Evolutionary conservation across 805 yeast genomes (phyloP).

Genomic region (Candida silvatica): DNA sequence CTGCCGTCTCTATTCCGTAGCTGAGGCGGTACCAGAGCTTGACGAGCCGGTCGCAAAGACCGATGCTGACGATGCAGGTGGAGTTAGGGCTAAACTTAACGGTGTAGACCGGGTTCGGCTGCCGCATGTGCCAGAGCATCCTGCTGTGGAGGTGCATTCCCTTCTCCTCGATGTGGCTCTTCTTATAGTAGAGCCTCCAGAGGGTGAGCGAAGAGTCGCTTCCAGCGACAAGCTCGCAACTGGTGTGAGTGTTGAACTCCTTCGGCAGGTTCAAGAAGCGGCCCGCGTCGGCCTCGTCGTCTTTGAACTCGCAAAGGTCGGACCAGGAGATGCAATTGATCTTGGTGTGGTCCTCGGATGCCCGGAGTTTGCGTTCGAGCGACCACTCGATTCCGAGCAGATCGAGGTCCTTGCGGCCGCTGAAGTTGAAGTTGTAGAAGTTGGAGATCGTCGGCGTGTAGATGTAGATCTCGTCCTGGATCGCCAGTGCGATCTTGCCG

Average conservation of each 20-base stretch:
- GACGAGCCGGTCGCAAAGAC: constrained; percentile 54
- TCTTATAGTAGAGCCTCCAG: constrained; percentile 35
- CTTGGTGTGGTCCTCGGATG: constrained; percentile 13
- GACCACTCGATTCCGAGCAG: constrained; percentile 25
- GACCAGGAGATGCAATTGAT: constrained; percentile 28
- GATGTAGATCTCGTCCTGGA: constrained; percentile 33
- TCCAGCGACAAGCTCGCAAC: constrained; percentile 54
- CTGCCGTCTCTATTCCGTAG: constrained; percentile 53
- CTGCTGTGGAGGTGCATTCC: constrained; percentile 12
- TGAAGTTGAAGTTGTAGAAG: constrained; percentile 25
- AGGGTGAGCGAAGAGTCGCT: constrained; percentile 41
- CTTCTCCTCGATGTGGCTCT: constrained; percentile 7
- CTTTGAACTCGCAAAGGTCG: constrained; percentile 22
- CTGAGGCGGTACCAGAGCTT: constrained; percentile 74
- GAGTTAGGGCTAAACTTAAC: constrained; percentile 62
- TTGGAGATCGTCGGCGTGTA: constrained; percentile 52
- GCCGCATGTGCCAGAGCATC: constrained; percentile 38
- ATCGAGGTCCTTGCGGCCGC: constrained; percentile 22
- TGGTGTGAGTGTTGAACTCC: constrained; percentile 27
- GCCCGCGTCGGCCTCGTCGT: constrained; percentile 16
- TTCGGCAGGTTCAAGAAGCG: constrained; percentile 23
- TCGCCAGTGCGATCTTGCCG: constrained; percentile 56
- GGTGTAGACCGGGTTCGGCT: constrained; percentile 52
- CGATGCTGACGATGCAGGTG: constrained; percentile 54
- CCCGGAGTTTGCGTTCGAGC: constrained; percentile 19